Evolutionary conservation across 768 basidiomycete genomes (phyloP).

Genomic region (Mycena amicta): DNA sequence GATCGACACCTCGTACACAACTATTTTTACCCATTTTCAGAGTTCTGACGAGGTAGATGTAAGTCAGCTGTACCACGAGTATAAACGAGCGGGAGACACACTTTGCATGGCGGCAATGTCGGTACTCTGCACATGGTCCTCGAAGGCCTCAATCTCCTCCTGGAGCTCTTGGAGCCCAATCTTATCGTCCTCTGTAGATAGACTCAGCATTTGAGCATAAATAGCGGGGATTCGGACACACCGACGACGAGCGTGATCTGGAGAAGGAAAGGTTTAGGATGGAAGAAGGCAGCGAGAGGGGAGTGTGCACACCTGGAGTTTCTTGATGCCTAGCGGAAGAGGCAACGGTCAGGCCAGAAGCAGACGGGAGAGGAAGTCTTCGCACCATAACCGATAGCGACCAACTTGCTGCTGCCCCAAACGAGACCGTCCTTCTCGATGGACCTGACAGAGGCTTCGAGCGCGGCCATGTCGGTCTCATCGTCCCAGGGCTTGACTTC

Average conservation of each 20-base stretch:
- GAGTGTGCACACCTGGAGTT: conserved; percentile 74
- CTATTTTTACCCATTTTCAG: conserved; percentile 10
- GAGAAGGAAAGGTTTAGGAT: background rate
- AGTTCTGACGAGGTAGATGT: conserved; percentile 20
- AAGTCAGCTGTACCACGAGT: background rate
- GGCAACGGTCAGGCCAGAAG: conserved; percentile 4
- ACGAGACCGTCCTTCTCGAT: conserved; percentile 89
- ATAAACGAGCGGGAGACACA: conserved; percentile 35
- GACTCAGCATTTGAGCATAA: conserved; percentile 2
- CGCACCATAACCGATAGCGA: conserved; percentile 80
- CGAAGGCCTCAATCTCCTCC: conserved; percentile 83
- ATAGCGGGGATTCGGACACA: conserved; percentile 32
- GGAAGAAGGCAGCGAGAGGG: conserved; percentile 42
- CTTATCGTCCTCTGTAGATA: conserved; percentile 83
- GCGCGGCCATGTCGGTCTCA: conserved; percentile 92
- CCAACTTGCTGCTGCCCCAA: conserved; percentile 94
- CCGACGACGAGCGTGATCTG: conserved; percentile 61
- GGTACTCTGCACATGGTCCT: conserved; percentile 88
- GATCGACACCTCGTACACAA: conserved; percentile 12
- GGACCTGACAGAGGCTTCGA: conserved; percentile 83
- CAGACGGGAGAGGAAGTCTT: background rate
- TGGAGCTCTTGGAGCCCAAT: conserved; percentile 92
- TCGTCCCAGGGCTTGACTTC: conserved; percentile 99
- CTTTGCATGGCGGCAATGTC: conserved; percentile 96
- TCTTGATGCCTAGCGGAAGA: conserved; percentile 84